A percentile compares a stretch with the other conserved stretches of the same genome.
Evolutionary conservation across 2,329 filamentous ascomycete genomes (phyloP).

Genomic region (Phialophora verrucosa): DNA sequence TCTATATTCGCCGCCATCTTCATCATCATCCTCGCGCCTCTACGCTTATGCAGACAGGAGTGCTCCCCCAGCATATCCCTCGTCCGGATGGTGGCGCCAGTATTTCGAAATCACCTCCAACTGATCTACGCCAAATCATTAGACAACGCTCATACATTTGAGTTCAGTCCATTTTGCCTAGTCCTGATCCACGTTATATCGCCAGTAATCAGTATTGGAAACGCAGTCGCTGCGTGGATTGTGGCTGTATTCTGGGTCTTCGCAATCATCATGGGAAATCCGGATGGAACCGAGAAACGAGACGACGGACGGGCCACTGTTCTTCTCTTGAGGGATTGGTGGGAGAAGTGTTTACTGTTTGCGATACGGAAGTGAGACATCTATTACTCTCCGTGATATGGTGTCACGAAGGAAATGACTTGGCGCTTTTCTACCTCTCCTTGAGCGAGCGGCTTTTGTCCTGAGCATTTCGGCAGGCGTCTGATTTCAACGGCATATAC

Average conservation of each 20-base stretch:
- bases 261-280: constrained; percentile 65
- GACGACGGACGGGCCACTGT: constrained; percentile 67
- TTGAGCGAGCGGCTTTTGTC: constrained; percentile 1
- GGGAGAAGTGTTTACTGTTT: constrained; percentile 63
- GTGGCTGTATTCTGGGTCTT: constrained; percentile 68
- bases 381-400: constrained; percentile 9
- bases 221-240: constrained; percentile 64
- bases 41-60: constrained; percentile 59
- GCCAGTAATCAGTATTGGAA: constrained; percentile 61
- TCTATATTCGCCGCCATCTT: constrained; percentile 59
- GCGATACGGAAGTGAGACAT: constrained; percentile 41
- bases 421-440: neutral
- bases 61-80: constrained; percentile 45
- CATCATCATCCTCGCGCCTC: constrained; percentile 58
- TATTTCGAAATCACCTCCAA: constrained; percentile 38
- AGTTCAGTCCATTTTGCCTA: constrained; percentile 51
- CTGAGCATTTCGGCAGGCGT: neutral
- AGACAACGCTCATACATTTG: constrained; percentile 40
- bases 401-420: constrained; percentile 9
- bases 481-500: neutral
- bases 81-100: constrained; percentile 36
- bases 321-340: constrained; percentile 63
- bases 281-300: constrained; percentile 63
- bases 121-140: constrained; percentile 39
- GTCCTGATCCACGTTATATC: constrained; percentile 61